Conservation (phyloP, 257 asterid genomes). For the Avicennia marina region DNA sequence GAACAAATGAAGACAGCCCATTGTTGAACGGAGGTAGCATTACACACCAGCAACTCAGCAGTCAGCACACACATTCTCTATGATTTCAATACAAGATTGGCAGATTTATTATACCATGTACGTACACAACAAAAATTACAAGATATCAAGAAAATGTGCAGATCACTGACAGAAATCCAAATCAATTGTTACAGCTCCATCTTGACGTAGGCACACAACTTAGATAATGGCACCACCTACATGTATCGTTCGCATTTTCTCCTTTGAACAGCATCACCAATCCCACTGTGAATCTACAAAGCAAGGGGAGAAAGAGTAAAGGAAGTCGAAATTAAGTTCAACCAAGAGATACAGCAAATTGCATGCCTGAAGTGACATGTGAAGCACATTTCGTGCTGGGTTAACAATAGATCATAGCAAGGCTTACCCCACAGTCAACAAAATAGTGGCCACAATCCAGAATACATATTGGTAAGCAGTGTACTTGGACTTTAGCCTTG, state of each 20-base stretch:
- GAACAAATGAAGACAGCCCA: too few species aligned
- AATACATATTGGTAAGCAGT: constrained; percentile 53
- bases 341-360: neutral
- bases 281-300: constrained; percentile 43
- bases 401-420: neutral
- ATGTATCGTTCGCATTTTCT: constrained; percentile 61
- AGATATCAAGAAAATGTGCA: too few species aligned
- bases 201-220: constrained; percentile 72
- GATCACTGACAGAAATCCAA: too few species aligned
- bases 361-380: neutral
- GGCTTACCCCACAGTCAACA: constrained; percentile 63
- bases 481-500: constrained; percentile 63
- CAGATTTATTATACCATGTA: too few species aligned
- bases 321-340: too few species aligned
- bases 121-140: too few species aligned
- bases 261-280: constrained; percentile 71
- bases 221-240: constrained; percentile 80
- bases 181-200: constrained; percentile 63
- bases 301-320: neutral
- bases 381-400: too few species aligned
- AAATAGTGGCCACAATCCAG: constrained; percentile 42
- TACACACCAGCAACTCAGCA: too few species aligned
- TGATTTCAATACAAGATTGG: too few species aligned
- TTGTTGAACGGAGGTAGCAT: too few species aligned
- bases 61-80: too few species aligned